Conservation (phyloP, 2,329 filamentous ascomycete species). For the Microsporum canis region DNA sequence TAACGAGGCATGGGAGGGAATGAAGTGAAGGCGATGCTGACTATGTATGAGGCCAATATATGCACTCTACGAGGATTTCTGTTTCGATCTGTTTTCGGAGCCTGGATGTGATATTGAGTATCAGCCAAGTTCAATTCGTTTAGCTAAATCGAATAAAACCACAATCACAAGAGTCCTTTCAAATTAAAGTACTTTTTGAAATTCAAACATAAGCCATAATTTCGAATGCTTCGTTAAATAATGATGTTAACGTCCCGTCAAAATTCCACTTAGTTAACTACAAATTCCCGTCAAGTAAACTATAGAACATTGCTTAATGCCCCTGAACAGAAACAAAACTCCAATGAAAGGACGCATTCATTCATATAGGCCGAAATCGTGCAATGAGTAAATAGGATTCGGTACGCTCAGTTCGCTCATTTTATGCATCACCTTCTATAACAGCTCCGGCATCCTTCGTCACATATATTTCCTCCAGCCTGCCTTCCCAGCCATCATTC, state of each 20-base stretch:
- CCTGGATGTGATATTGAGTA: neutral
- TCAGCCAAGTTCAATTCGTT: neutral
- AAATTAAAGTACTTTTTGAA: neutral
- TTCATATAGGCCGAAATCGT: neutral
- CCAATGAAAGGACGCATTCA: neutral
- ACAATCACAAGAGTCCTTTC: neutral
- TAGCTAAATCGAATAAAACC: neutral
- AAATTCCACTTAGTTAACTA: neutral
- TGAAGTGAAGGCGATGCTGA: neutral
- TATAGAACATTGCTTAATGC: neutral
- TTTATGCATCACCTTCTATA: conserved; percentile 14
- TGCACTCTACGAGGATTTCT: neutral
- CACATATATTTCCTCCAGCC: conserved; percentile 37
- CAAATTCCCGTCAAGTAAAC: neutral
- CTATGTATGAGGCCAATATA: neutral
- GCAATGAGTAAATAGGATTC: neutral
- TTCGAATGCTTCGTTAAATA: neutral
- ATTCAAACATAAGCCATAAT: neutral
- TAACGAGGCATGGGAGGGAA: neutral
- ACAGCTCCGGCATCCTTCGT: conserved; percentile 29
- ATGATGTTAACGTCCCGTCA: neutral
- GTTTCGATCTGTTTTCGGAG: neutral
- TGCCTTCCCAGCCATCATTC: conserved; percentile 16
- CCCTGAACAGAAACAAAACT: neutral
- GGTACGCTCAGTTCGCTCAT: neutral